Conservation (phyloP, 495 filamentous ascomycete species). For the Hyaloscypha variabilis region DNA sequence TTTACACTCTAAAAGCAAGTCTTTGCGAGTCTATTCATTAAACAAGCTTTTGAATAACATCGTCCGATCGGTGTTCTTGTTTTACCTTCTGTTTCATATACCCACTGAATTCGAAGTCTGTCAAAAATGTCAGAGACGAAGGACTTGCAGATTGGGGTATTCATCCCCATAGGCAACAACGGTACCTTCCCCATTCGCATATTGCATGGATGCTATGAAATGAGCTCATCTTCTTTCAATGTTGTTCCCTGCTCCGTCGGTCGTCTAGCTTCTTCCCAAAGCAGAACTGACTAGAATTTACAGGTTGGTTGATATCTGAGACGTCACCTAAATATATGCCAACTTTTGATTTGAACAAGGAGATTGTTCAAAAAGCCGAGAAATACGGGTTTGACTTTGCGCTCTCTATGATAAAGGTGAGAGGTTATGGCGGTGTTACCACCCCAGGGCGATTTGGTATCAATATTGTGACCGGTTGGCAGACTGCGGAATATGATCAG, state of each 20-base stretch:
- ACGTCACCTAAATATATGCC: constrained; percentile 36
- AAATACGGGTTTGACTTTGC: constrained; percentile 35
- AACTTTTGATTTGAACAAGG: constrained; percentile 35
- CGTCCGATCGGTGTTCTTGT: no score
- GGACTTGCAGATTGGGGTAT: constrained; percentile 32
- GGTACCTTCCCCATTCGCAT: no score
- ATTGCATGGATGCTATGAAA: no score
- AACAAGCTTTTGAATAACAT: no score
- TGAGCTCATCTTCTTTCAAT: no score
- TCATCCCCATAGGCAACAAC: constrained; percentile 39
- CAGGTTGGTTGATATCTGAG: constrained; percentile 35
- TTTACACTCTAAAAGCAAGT: no score
- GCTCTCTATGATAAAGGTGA: constrained; percentile 37
- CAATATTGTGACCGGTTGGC: constrained; percentile 40
- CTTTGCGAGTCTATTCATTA: no score
- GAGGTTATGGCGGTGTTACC: constrained; percentile 35
- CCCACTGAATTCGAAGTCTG: background rate
- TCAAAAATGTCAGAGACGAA: background rate
- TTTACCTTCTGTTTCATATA: no score
- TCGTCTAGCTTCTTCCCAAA: no score
- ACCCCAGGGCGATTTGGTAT: constrained; percentile 36
- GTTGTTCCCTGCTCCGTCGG: no score
- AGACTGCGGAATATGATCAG: constrained; percentile 35
- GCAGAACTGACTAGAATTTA: no score
- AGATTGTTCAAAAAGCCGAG: constrained; percentile 36